Evolutionary conservation across 768 basidiomycete species (phyloP), one percentile per base, ranked within the genome.

Genomic region (Arthromyces matolae): DNA sequence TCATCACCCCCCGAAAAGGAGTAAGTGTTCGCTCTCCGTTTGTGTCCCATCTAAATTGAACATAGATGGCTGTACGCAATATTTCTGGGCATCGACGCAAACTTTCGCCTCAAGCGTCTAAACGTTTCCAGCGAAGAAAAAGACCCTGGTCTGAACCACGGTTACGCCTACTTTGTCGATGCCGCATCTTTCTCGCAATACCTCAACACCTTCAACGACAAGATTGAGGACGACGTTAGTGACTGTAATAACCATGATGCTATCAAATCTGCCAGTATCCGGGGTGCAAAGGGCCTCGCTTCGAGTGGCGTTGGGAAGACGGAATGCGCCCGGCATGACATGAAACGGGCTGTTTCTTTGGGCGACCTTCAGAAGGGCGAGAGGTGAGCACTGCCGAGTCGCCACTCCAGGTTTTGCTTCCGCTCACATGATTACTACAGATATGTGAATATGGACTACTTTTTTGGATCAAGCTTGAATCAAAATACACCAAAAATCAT

Each of bases 381-480:
- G 38, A 2, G 14, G 45, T 46, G 2, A 27, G 42, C 3, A 36
- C n/a, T n/a, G n/a, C n/a, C n/a, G n/a, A n/a, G n/a, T n/a, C n/a
- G n/a, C n/a, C n/a, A n/a, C n/a, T n/a, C n/a, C n/a, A n/a, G n/a
- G n/a, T 45, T 13, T 8, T 19, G 5, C 3, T 0, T 19, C 10
- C 2, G 13, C 7, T n/a, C 35, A 1, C 22, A 10, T 8, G 0
- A 10, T 20, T 8, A 18, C 8, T 5, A 29, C 28, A 58, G 56
- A 5, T 58, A 58, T 43, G 29, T 45, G 7, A 54, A 56, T 29
- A 59, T 59, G 61, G 63, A 66, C 38, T 64, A 56, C 34, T 50
- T 65, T 12, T 54, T 62, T 14, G 25, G 60, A 1, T 61, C 56
- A 8, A 58, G 53, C 35, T 35, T 65, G 8, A 24, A n/a, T 3